These are phyloP conservation scores for Leucoagaricus sp. DNA, from an alignment of 1,284 basidiomycete genomes.

Conservation along the genomic window DNA sequence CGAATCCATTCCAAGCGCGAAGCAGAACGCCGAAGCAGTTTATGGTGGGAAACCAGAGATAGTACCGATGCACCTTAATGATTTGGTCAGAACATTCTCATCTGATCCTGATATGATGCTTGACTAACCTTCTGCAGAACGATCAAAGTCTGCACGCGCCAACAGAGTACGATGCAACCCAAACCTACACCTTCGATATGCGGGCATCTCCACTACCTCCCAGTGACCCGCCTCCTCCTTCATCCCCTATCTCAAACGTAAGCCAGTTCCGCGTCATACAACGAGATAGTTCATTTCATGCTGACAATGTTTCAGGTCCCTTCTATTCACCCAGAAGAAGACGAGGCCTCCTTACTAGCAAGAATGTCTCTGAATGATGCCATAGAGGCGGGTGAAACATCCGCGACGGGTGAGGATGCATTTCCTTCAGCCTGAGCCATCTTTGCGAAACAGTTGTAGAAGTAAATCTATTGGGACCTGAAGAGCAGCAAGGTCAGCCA, in stretches of 20 bases:
- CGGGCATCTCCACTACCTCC: slow-evolving; percentile 20
- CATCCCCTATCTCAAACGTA: neutral
- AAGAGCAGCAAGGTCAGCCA: neutral
- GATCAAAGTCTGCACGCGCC: slow-evolving; percentile 20
- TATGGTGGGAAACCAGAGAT: slow-evolving; percentile 54
- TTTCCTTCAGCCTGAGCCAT: neutral
- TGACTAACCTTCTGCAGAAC: slow-evolving; percentile 22
- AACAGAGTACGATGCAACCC: slow-evolving; percentile 45
- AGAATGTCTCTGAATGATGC: slow-evolving; percentile 10
- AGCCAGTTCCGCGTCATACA: neutral
- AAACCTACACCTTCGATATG: slow-evolving; percentile 28
- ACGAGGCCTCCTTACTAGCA: slow-evolving; percentile 11
- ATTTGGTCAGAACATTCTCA: slow-evolving; percentile 44
- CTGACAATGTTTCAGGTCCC: neutral
- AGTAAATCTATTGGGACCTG: neutral
- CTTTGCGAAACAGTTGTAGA: neutral
- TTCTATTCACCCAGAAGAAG: neutral
- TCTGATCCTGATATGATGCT: neutral
- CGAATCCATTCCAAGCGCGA: slow-evolving; percentile 27
- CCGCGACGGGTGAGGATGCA: neutral
- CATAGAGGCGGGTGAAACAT: neutral
- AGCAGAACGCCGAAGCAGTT: slow-evolving; percentile 38
- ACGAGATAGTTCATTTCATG: neutral
- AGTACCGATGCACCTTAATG: slow-evolving; percentile 55
- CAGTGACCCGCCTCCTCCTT: neutral